Base-by-base conservation (phyloP, 768 basidiomycete species). In the Neoboletus brunneissimus region DNA sequence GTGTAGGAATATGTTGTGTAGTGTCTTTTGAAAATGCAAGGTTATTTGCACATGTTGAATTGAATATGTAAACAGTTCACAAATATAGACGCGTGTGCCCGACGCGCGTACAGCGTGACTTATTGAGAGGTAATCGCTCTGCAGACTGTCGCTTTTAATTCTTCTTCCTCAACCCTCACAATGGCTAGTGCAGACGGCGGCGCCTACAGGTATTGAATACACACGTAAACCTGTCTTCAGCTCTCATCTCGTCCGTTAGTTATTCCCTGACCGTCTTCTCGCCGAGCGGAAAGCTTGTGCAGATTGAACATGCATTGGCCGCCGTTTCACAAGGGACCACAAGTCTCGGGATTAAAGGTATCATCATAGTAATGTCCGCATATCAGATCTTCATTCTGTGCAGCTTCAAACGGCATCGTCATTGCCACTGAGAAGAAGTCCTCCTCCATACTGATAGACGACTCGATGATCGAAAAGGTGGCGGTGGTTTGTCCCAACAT, bases 241-340 rank as follows among this genome's bases (percentile, higher is more conserved):
- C 41, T 59, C 68, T 68, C 53, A 70, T 46, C 27, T 51, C 38
- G 44, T 51, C 45, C 45, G 51, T 45, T 70, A 98, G 95, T 70
- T 99, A 97, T 80, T 99, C 97, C 63, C 85, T 99, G 60, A 99
- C 97, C 15, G 96, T 97, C 66, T 99, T 99, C 85, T 97, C 94
- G 38, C 97, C 97, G 52, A 97, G 94, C 66, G 96, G 96, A 62
- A 97, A 94, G 81, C 85, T 99, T 49, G 96, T 99, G 57, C 97
- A 99, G 79, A 99, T 99, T 71, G 97, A 99, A 79, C 97, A 99
- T 77, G 97, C 97, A 45, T 80, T 99, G 58, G 97, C 97, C 54
- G 95, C 95, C 32, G 96, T 98, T 56, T 84, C 91, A 23, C 89
- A 91, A 64, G 96, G 96, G 56, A 95, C 94, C 44, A 98, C 97